phyloP scores from a whole-genome alignment of 805 yeast genomes.

The Suhomyces sp. region DNA sequence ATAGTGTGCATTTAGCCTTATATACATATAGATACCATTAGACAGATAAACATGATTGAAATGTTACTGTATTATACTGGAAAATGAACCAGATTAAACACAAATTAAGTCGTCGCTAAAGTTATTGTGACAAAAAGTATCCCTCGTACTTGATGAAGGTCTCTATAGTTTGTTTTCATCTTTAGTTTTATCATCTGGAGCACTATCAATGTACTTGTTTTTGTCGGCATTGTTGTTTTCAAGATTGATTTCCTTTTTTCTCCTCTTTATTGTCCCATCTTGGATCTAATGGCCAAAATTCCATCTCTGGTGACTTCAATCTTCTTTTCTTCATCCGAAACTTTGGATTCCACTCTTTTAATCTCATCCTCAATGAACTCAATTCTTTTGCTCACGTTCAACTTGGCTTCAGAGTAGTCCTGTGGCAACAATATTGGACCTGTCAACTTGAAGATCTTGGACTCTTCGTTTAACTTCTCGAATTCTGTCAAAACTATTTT shows the following conservation, averaged over 20 bases:
- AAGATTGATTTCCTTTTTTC: no score
- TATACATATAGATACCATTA: no score
- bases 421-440: slow-evolving; percentile 94
- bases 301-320: slow-evolving; percentile 62
- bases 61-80: no score
- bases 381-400: slow-evolving; percentile 83
- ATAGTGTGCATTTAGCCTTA: no score
- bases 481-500: slow-evolving; percentile 86
- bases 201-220: no score
- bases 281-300: slow-evolving; percentile 46
- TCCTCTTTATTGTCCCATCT: slow-evolving; percentile 17
- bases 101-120: no score
- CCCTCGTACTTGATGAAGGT: no score
- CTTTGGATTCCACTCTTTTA: slow-evolving; percentile 65
- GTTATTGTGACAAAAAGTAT: no score
- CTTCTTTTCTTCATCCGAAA: slow-evolving; percentile 45
- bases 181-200: no score
- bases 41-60: not conserved
- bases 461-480: slow-evolving; percentile 56
- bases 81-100: no score
- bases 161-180: no score
- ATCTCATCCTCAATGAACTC: slow-evolving; percentile 85
- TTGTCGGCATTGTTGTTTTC: no score
- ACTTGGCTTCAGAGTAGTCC: slow-evolving; percentile 75
- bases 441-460: slow-evolving; percentile 82